A percentile compares a stretch with the other conserved stretches of the same genome.
Conservation (phyloP, 2,329 filamentous ascomycete species). For the Emmonsiellopsis sp. region DNA sequence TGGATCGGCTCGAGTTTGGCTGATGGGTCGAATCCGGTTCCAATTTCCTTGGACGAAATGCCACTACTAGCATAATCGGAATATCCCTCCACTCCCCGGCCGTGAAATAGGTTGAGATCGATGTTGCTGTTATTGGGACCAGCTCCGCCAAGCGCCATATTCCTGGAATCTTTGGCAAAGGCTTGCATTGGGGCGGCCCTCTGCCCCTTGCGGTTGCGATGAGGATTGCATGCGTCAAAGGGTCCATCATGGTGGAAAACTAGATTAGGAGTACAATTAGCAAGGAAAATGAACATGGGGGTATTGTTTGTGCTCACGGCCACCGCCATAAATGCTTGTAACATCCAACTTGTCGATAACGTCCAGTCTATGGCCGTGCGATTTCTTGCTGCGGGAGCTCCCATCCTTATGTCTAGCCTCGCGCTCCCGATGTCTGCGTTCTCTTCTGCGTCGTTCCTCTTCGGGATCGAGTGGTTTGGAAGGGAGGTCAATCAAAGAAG, state of each 20-base stretch:
- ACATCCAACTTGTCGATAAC: conserved; percentile 96
- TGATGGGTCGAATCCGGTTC: conserved; percentile 55
- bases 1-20: conserved; percentile 64
- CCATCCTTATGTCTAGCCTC: conserved; percentile 33
- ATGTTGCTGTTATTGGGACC: conserved; percentile 75
- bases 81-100: conserved; percentile 76
- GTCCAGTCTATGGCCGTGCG: conserved; percentile 51
- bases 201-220: conserved; percentile 78
- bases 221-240: conserved; percentile 91
- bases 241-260: conserved; percentile 97
- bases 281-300: not conserved
- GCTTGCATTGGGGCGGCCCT: conserved; percentile 89
- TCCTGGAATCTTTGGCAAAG: conserved; percentile 84
- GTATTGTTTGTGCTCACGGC: conserved; percentile 53
- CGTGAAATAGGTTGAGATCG: conserved; percentile 83
- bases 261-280: conserved; percentile 27
- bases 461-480: conserved; percentile 40
- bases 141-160: conserved; percentile 82
- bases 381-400: conserved; percentile 28
- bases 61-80: conserved; percentile 56
- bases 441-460: conserved; percentile 42
- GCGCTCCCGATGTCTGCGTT: conserved; percentile 43
- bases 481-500: conserved; percentile 48
- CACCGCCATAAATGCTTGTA: conserved; percentile 88
- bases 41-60: conserved; percentile 28